Percentiles rank a stretch among this genome's conserved stretches.
phyloP scores from a whole-genome alignment of 2,329 filamentous ascomycete genomes.

The Aureobasidium sp. region DNA sequence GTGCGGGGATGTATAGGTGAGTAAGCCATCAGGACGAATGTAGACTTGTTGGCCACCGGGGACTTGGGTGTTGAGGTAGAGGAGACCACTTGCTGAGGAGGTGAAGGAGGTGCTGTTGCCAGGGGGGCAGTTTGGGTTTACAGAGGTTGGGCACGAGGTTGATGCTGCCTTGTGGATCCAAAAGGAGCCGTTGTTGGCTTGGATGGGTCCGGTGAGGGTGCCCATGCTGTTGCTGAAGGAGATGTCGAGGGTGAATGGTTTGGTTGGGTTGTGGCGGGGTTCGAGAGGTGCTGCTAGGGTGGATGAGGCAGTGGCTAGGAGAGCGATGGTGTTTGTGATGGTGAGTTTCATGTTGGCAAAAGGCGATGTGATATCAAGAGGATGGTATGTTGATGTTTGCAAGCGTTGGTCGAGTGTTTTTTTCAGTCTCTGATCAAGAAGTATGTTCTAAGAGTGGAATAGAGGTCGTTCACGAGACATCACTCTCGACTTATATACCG shows the following conservation, averaged over 20 bases:
- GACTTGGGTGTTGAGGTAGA: slow-evolving; percentile 30
- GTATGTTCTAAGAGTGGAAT: neutral
- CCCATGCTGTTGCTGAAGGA: slow-evolving; percentile 18
- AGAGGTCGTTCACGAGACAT: neutral
- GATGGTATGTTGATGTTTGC: neutral
- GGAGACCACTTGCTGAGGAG: slow-evolving; percentile 21
- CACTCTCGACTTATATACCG: neutral
- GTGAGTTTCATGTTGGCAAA: neutral
- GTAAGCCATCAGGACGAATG: slow-evolving; percentile 32
- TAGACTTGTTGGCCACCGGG: slow-evolving; percentile 36
- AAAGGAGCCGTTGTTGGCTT: slow-evolving; percentile 30
- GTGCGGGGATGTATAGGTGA: slow-evolving; percentile 35
- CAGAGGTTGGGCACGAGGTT: slow-evolving; percentile 33
- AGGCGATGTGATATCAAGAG: neutral
- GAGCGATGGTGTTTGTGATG: slow-evolving; percentile 4
- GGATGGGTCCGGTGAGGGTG: slow-evolving; percentile 24
- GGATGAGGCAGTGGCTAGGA: slow-evolving; percentile 5
- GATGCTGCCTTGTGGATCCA: slow-evolving; percentile 33
- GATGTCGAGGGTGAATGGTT: slow-evolving; percentile 19
- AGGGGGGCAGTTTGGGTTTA: slow-evolving; percentile 29
- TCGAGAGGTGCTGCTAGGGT: slow-evolving; percentile 16
- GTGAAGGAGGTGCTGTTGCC: slow-evolving; percentile 25
- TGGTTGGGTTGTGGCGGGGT: slow-evolving; percentile 15
- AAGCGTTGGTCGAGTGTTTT: neutral
- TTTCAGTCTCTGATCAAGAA: neutral